These are phyloP conservation scores for Telfairia occidentalis DNA, from an alignment of 331 rosid genomes.

Conservation along the genomic window DNA sequence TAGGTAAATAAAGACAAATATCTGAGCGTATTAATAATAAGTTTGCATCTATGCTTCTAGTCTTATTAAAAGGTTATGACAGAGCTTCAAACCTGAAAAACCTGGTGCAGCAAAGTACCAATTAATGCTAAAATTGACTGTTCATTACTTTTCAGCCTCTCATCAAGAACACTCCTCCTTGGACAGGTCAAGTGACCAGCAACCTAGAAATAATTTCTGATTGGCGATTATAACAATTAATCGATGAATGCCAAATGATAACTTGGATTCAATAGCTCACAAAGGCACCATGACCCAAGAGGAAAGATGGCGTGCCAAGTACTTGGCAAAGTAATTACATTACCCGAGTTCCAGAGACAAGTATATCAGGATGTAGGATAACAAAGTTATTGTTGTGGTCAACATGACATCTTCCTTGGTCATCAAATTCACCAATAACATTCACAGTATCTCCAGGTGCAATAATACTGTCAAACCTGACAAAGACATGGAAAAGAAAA, in stretches of 20 bases:
- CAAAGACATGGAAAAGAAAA: neutral
- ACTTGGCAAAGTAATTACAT: conserved; percentile 13
- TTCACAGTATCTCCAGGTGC: conserved; percentile 88
- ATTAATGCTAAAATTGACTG: conserved; percentile 58
- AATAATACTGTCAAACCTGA: conserved; percentile 50
- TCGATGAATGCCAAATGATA: neutral
- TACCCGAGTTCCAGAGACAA: conserved; percentile 91
- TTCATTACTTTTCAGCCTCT: conserved; percentile 67
- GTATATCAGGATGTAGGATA: conserved; percentile 68
- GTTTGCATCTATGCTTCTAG: neutral
- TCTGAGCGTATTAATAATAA: neutral
- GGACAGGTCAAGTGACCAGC: conserved; percentile 67
- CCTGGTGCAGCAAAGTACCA: conserved; percentile 86
- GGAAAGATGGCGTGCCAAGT: conserved; percentile 7
- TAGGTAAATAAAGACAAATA: neutral
- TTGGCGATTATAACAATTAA: neutral
- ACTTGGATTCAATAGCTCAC: neutral
- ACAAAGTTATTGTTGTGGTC: conserved; percentile 54
- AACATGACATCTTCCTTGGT: conserved; percentile 54
- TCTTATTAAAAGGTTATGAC: neutral
- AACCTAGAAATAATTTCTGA: conserved; percentile 37
- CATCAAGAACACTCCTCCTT: conserved; percentile 83
- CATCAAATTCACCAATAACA: conserved; percentile 68
- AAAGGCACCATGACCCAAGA: neutral
- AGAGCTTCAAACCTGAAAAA: conserved; percentile 59